These are phyloP conservation scores for Botrytis hyacinthi DNA, from an alignment of 2,329 filamentous ascomycete species.

Conservation along the genomic window DNA sequence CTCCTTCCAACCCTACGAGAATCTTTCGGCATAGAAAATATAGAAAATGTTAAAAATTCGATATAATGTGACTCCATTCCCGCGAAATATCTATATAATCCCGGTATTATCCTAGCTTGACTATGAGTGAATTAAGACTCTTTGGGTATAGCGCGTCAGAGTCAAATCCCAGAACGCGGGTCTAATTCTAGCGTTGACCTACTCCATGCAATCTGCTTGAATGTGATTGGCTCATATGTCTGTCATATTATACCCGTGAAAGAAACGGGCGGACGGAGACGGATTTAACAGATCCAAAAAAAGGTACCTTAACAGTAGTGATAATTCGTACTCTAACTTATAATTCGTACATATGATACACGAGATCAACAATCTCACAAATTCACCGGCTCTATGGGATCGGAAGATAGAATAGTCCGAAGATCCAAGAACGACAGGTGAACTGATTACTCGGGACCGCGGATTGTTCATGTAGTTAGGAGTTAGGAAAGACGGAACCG, in stretches of 20 bases:
- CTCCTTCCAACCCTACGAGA: neutral
- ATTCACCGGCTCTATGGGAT: neutral
- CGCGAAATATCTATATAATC: neutral
- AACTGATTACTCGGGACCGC: neutral
- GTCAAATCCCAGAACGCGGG: neutral
- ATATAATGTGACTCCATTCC: conserved; percentile 13
- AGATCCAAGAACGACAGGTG: neutral
- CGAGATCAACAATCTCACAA: neutral
- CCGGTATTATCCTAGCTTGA: neutral
- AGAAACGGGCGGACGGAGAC: neutral
- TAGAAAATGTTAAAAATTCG: neutral
- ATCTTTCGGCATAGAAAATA: conserved; percentile 18
- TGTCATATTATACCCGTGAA: neutral
- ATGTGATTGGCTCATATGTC: neutral
- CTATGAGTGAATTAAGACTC: neutral
- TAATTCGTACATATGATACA: neutral
- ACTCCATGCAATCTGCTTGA: too few relatives aligned
- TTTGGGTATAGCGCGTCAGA: neutral
- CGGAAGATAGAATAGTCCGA: neutral
- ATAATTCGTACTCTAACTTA: neutral
- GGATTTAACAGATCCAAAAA: neutral
- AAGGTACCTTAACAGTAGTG: too few relatives aligned
- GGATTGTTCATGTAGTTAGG: neutral
- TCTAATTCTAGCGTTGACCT: conserved; percentile 13
- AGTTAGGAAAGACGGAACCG: neutral